Evolutionary conservation across 2,329 filamentous ascomycete species (phyloP).

Genomic region (Exophiala sp.): DNA sequence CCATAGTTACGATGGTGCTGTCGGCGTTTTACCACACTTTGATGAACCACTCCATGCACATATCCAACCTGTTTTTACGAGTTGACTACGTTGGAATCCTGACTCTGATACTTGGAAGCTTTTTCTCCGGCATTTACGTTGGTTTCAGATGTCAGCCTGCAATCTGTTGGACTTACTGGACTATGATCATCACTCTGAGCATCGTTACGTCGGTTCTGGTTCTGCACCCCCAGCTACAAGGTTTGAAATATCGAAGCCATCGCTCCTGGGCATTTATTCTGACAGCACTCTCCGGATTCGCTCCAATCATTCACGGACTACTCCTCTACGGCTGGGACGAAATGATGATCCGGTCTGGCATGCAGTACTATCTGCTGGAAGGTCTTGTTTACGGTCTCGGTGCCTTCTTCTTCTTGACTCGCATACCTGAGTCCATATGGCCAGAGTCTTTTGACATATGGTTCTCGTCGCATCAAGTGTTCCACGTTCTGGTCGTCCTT

Average conservation of each 20-base stretch:
- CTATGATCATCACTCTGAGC: conserved; percentile 34
- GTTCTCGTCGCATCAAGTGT: conserved; percentile 35
- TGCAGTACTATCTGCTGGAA: conserved; percentile 36
- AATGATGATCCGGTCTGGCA: conserved; percentile 29
- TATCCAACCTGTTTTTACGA: conserved; percentile 30
- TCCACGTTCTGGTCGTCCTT: conserved; percentile 38
- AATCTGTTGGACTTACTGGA: conserved; percentile 35
- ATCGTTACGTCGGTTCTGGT: conserved; percentile 33
- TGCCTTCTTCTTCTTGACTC: conserved; percentile 30
- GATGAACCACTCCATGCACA: conserved; percentile 33
- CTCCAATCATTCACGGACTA: conserved; percentile 34
- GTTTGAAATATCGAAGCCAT: conserved; percentile 30
- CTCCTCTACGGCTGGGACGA: conserved; percentile 29
- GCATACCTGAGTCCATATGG: conserved; percentile 28
- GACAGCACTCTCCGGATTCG: conserved; percentile 35
- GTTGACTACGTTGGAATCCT: conserved; percentile 37
- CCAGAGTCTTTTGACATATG: conserved; percentile 36
- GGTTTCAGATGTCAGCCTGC: conserved; percentile 35
- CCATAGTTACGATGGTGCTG: conserved; percentile 23
- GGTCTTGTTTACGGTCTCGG: conserved; percentile 33
- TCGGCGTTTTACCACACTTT: conserved; percentile 35
- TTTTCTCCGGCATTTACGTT: conserved; percentile 36
- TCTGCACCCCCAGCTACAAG: conserved; percentile 35
- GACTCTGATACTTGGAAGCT: conserved; percentile 34
- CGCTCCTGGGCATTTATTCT: conserved; percentile 32